phyloP scores from a whole-genome alignment of 1,139 yeast genomes.

The Groenewaldozyma sp. region DNA sequence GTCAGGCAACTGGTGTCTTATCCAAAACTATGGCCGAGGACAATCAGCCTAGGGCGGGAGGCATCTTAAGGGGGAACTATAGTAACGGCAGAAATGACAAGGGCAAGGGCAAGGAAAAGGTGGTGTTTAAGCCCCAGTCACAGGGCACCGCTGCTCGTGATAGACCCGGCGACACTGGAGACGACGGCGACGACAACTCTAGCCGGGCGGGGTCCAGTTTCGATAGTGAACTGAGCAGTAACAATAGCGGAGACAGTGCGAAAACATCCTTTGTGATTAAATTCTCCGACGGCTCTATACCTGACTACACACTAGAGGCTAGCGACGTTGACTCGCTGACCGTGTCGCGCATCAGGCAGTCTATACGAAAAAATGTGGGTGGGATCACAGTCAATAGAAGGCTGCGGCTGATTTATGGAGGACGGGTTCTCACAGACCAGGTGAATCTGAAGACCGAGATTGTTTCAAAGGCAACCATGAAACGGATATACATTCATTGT shows the following conservation, averaged over 20 bases:
- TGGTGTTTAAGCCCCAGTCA: neutral
- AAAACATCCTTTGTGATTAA: slow-evolving; percentile 32
- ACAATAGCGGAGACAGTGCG: no score
- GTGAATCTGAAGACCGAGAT: slow-evolving; percentile 49
- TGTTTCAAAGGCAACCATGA: slow-evolving; percentile 17
- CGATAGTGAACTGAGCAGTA: no score
- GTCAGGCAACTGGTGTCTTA: neutral
- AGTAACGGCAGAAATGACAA: no score
- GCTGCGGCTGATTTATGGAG: slow-evolving; percentile 64
- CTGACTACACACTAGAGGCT: slow-evolving; percentile 38
- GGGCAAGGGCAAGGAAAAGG: slow-evolving; percentile 4
- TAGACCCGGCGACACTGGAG: no score
- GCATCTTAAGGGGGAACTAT: neutral
- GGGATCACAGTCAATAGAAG: slow-evolving; percentile 38
- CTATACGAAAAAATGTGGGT: slow-evolving; percentile 29
- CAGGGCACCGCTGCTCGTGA: neutral
- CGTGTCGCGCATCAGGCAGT: slow-evolving; percentile 37
- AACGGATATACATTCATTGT: slow-evolving; percentile 59
- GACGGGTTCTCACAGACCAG: slow-evolving; percentile 55
- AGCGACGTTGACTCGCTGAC: slow-evolving; percentile 28
- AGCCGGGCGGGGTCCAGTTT: no score
- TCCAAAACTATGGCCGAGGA: neutral
- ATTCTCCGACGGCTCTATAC: slow-evolving; percentile 39
- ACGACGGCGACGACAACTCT: no score
- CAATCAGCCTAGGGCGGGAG: neutral